These are phyloP conservation scores for Brasenia schreberi DNA, from an alignment of 164 flowering plant genomes.

Conservation along the genomic window DNA sequence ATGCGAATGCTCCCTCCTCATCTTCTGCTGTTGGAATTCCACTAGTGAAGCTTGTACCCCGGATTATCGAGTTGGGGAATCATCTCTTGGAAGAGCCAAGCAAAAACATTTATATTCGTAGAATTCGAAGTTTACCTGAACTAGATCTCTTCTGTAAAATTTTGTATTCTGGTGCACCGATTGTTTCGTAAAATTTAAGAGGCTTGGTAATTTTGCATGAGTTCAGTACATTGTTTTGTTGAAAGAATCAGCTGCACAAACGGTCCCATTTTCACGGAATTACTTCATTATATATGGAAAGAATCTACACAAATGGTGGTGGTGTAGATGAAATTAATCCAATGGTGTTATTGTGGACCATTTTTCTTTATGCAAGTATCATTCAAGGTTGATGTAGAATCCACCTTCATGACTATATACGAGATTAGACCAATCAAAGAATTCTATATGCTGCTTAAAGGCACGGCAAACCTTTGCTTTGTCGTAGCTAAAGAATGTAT, in stretches of 20 bases:
- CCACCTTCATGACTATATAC: too few relatives aligned
- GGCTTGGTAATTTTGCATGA: not conserved
- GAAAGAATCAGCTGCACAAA: not conserved
- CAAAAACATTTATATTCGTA: slow-evolving; percentile 35
- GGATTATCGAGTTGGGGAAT: slow-evolving; percentile 39
- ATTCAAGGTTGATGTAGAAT: too few relatives aligned
- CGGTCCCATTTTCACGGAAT: too few relatives aligned
- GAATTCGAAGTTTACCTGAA: slow-evolving; percentile 40
- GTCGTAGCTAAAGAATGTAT: too few relatives aligned
- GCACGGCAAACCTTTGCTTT: too few relatives aligned
- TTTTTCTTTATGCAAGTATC: too few relatives aligned
- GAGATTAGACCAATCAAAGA: too few relatives aligned
- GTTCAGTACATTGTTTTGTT: not conserved
- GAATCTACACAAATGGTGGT: too few relatives aligned
- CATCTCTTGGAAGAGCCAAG: slow-evolving; percentile 48
- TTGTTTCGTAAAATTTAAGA: not conserved
- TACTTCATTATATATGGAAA: too few relatives aligned
- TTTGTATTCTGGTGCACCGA: slow-evolving; percentile 53
- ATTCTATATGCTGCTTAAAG: too few relatives aligned
- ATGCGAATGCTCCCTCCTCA: slow-evolving; percentile 8
- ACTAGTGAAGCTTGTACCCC: slow-evolving; percentile 60
- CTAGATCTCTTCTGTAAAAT: slow-evolving; percentile 76
- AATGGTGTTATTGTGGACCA: too few relatives aligned
- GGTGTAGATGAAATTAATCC: too few relatives aligned
- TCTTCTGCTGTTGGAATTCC: slow-evolving; percentile 30